Percentiles rank a stretch among this genome's conserved stretches.
These are phyloP conservation scores for Polygonum maritimum DNA, from an alignment of 148 eudicot genomes.

Conservation along the genomic window DNA sequence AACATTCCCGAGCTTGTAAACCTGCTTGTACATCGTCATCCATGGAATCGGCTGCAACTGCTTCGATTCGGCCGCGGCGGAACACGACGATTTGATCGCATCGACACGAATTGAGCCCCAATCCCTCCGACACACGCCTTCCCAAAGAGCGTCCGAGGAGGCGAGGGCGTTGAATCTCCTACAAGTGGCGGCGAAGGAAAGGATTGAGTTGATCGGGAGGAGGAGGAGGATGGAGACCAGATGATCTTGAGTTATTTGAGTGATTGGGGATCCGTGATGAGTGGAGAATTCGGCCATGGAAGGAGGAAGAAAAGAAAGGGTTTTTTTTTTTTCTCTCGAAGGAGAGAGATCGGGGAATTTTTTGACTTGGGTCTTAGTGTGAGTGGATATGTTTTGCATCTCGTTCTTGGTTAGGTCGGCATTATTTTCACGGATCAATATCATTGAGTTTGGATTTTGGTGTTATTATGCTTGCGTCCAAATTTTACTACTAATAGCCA, in stretches of 20 bases:
- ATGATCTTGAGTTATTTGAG: conserved; percentile 37
- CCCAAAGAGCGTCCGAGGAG: conserved; percentile 67
- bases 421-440: not conserved
- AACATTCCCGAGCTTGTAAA: conserved; percentile 45
- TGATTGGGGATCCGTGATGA: conserved; percentile 7
- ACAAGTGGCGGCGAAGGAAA: conserved; percentile 67
- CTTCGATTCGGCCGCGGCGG: not conserved
- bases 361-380: not conserved
- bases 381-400: not conserved
- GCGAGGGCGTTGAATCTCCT: conserved; percentile 41
- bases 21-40: conserved; percentile 62
- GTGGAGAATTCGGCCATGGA: not conserved
- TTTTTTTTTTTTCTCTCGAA: not conserved
- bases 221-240: conserved; percentile 58
- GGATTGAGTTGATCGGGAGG: conserved; percentile 61
- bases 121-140: conserved; percentile 68
- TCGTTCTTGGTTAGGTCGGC: not conserved
- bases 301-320: not conserved
- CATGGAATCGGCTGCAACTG: conserved; percentile 24
- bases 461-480: not conserved
- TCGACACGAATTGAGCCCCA: conserved; percentile 62
- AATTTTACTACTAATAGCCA: not conserved
- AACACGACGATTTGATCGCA: conserved; percentile 29
- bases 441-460: not conserved
- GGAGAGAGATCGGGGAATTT: not conserved